Percentiles rank a stretch among this genome's conserved stretches.
These are phyloP conservation scores for Nicotiana paniculata DNA, from an alignment of 257 asterid genomes.

Conservation along the genomic window DNA sequence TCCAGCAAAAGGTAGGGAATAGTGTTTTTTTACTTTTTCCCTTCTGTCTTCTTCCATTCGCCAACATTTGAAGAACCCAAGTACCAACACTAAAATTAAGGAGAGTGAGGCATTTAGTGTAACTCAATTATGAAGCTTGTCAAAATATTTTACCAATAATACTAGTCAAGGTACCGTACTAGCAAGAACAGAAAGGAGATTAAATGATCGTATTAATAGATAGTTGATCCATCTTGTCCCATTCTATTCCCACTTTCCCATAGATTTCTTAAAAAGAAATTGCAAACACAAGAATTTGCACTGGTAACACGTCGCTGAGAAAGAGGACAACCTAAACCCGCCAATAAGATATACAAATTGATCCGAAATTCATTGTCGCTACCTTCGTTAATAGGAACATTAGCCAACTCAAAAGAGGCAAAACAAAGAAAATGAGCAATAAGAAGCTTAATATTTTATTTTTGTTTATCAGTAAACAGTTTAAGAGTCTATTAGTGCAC, in stretches of 20 bases:
- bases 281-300: neutral
- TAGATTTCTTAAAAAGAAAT: neutral
- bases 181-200: neutral
- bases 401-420: neutral
- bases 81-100: neutral
- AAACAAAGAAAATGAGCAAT: neutral
- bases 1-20: neutral
- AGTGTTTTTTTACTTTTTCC: neutral
- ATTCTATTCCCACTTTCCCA: neutral
- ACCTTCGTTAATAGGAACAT: neutral
- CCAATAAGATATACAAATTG: neutral
- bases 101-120: neutral
- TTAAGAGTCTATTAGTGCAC: neutral
- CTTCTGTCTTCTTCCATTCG: neutral
- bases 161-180: neutral
- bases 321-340: neutral
- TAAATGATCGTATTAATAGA: neutral
- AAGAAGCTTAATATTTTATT: neutral
- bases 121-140: neutral
- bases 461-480: neutral
- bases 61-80: neutral
- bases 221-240: neutral
- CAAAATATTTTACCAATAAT: neutral
- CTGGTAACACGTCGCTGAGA: neutral
- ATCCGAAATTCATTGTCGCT: neutral